phyloP scores from a whole-genome alignment of 2,329 filamentous ascomycete genomes.

The Aaosphaeria arxii region DNA sequence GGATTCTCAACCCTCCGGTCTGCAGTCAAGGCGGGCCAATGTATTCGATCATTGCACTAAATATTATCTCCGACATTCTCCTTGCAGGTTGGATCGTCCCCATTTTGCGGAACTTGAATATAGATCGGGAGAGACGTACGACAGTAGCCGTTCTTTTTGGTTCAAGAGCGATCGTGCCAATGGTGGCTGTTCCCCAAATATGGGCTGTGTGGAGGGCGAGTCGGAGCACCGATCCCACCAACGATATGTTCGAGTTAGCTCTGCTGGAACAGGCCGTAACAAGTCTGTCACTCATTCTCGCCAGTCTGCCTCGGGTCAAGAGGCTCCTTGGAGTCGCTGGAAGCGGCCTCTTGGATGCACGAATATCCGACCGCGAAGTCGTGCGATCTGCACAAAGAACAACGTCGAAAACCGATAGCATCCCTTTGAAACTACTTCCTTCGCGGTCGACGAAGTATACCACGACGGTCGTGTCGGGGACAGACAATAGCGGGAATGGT shows the following conservation, averaged over 20 bases:
- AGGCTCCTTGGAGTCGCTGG: conserved; percentile 12
- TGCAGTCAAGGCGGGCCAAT: conserved; percentile 12
- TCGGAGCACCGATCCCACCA: conserved; percentile 7
- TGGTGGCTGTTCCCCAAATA: conserved; percentile 10
- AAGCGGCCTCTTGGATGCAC: conserved; percentile 6
- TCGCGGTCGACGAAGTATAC: conserved; percentile 9
- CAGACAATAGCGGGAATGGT: background rate
- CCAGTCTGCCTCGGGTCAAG: conserved; percentile 16
- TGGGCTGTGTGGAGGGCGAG: conserved; percentile 10
- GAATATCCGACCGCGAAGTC: conserved; percentile 13
- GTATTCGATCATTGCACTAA: conserved; percentile 14
- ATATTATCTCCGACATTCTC: conserved; percentile 19
- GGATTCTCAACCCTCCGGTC: conserved; percentile 4
- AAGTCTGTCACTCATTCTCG: conserved; percentile 15
- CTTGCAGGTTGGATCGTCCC: conserved; percentile 24
- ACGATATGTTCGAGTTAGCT: conserved; percentile 12
- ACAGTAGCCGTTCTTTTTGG: conserved; percentile 13
- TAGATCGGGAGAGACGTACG: conserved; percentile 7
- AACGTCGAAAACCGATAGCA: background rate
- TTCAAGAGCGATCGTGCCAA: conserved; percentile 10
- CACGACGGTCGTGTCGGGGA: conserved; percentile 9
- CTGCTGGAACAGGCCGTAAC: conserved; percentile 15
- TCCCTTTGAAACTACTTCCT: conserved; percentile 11
- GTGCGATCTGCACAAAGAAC: background rate
- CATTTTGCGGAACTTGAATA: conserved; percentile 12